Conservation (phyloP, 306 rosid genomes). For the Vicia faba region DNA sequence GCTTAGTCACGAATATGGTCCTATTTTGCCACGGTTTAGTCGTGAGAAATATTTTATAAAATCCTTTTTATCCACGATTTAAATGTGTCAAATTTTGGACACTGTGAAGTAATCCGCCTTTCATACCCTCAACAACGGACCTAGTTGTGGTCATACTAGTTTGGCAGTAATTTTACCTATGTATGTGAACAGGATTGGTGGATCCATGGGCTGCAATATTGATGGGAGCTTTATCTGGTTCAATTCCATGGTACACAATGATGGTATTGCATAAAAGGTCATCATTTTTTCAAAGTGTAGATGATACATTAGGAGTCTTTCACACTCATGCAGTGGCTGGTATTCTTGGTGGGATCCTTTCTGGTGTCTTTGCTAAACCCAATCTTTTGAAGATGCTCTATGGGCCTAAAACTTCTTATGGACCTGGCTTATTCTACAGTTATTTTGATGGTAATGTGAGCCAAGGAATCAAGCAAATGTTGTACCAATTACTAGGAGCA, state of each 20-base stretch:
- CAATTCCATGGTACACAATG: constrained; percentile 62
- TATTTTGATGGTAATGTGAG: neutral
- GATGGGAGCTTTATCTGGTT: constrained; percentile 42
- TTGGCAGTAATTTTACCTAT: neutral
- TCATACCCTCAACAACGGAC: too few relatives aligned
- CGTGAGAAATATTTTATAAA: too few relatives aligned
- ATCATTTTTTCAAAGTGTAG: constrained; percentile 49
- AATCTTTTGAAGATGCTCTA: constrained; percentile 53
- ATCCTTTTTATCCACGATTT: too few relatives aligned
- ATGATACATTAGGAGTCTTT: constrained; percentile 76
- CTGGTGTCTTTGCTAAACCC: constrained; percentile 64
- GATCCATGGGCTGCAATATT: constrained; percentile 42
- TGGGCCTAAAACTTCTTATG: neutral
- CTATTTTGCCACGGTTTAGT: too few relatives aligned
- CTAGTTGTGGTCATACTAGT: too few relatives aligned
- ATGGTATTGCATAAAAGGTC: constrained; percentile 61
- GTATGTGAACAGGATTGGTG: constrained; percentile 35
- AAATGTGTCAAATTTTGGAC: too few relatives aligned
- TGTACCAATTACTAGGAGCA: constrained; percentile 60
- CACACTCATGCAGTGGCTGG: constrained; percentile 84
- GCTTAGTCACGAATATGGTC: too few relatives aligned
- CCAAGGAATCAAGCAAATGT: constrained; percentile 47
- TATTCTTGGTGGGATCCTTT: constrained; percentile 59
- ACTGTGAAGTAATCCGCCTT: too few relatives aligned
- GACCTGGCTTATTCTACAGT: constrained; percentile 47